Conservation (phyloP, 2,329 filamentous ascomycete species). For the Beauveria bassiana region DNA sequence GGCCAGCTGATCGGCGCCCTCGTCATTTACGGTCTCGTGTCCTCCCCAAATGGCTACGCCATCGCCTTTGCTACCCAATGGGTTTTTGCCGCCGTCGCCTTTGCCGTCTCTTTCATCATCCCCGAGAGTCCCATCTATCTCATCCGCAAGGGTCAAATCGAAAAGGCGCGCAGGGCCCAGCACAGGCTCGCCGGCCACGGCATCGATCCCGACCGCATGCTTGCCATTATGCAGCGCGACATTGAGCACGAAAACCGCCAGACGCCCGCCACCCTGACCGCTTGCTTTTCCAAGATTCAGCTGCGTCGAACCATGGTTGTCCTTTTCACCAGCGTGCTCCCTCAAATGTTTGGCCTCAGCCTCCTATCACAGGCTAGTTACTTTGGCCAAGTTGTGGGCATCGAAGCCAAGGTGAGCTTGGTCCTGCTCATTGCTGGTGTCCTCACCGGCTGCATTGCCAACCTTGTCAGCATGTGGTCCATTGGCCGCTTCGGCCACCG, state of each 20-base stretch:
- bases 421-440: constrained; percentile 39
- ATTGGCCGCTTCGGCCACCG: constrained; percentile 33
- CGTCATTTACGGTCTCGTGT: constrained; percentile 29
- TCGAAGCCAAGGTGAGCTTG: constrained; percentile 25
- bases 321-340: constrained; percentile 33
- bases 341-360: constrained; percentile 37
- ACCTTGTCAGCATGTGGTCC: constrained; percentile 35
- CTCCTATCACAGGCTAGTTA: constrained; percentile 37
- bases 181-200: constrained; percentile 38
- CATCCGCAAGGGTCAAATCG: constrained; percentile 31
- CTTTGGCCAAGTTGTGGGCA: constrained; percentile 28
- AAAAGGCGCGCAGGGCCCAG: constrained; percentile 37
- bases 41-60: constrained; percentile 27
- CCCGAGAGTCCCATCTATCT: constrained; percentile 45
- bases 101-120: constrained; percentile 35
- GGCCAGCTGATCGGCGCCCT: constrained; percentile 39
- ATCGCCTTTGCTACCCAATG: constrained; percentile 37
- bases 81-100: constrained; percentile 33
- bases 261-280: constrained; percentile 28
- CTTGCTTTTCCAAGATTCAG: constrained; percentile 37
- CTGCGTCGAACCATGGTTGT: constrained; percentile 34
- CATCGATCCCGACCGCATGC: constrained; percentile 30
- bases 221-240: constrained; percentile 39
- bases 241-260: constrained; percentile 31
- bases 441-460: constrained; percentile 35